Conservation (phyloP, 805 yeast species). For the Teunomyces lycoperdinae region DNA sequence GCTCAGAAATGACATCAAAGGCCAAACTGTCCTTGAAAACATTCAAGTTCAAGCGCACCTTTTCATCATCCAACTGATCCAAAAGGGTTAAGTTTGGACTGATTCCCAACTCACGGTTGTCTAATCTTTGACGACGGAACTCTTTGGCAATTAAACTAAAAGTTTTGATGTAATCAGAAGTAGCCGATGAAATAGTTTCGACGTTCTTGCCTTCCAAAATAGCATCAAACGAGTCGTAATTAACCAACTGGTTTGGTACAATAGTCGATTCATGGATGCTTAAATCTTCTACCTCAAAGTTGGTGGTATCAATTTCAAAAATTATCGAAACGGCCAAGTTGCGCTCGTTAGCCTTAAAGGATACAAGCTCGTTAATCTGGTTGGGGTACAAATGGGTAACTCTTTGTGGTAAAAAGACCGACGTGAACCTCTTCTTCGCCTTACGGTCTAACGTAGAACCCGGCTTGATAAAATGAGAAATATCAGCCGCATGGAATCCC, state of each 20-base stretch:
- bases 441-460: conserved; percentile 82
- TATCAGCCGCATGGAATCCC: conserved; percentile 85
- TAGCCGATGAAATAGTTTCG: conserved; percentile 46
- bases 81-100: conserved; percentile 60
- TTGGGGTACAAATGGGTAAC: conserved; percentile 66
- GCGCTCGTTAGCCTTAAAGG: conserved; percentile 58
- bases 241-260: conserved; percentile 57
- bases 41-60: conserved; percentile 67
- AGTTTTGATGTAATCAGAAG: conserved; percentile 63
- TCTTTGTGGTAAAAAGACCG: conserved; percentile 83
- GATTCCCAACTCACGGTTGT: conserved; percentile 46
- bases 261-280: conserved; percentile 74
- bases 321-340: conserved; percentile 73
- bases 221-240: conserved; percentile 53
- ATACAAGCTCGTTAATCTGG: conserved; percentile 54
- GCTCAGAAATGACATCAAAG: conserved; percentile 63
- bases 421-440: conserved; percentile 83
- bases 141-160: conserved; percentile 63
- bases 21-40: conserved; percentile 62
- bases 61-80: conserved; percentile 84
- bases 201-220: conserved; percentile 36
- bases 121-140: conserved; percentile 65
- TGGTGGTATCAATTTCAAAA: conserved; percentile 71
- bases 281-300: conserved; percentile 69
- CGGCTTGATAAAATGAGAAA: conserved; percentile 64